Evolutionary conservation across 2,329 filamentous ascomycete genomes (phyloP).

Genomic region (Cordyceps militaris): DNA sequence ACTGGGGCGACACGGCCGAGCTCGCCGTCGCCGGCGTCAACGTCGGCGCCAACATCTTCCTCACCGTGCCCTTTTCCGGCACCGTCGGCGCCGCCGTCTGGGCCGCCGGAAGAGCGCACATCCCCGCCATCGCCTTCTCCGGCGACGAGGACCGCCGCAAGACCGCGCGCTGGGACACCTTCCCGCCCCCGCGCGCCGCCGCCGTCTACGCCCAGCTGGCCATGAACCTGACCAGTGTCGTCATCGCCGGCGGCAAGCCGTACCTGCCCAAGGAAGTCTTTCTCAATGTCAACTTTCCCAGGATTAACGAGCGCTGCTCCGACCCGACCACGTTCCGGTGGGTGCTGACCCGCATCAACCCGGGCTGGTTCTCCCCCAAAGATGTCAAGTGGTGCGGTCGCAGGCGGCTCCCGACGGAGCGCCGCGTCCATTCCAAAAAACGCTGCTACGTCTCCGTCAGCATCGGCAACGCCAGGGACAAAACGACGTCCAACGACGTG

Average conservation of each 20-base stretch:
- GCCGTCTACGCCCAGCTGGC: conserved; percentile 58
- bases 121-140: conserved; percentile 64
- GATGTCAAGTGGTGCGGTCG: conserved; percentile 54
- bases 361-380: conserved; percentile 41
- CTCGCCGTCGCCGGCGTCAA: conserved; percentile 62
- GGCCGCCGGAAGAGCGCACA: conserved; percentile 44
- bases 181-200: conserved; percentile 46
- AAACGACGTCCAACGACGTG: conserved; percentile 41
- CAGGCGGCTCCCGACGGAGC: conserved; percentile 52
- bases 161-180: conserved; percentile 48
- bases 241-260: conserved; percentile 51
- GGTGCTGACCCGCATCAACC: conserved; percentile 56
- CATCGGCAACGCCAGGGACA: conserved; percentile 52
- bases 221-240: conserved; percentile 45
- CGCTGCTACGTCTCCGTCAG: conserved; percentile 59
- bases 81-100: conserved; percentile 60
- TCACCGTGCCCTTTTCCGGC: conserved; percentile 52
- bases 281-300: conserved; percentile 64
- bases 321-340: conserved; percentile 51
- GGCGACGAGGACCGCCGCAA: conserved; percentile 40
- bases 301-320: conserved; percentile 43
- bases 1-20: conserved; percentile 50
- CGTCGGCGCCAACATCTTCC: conserved; percentile 49
- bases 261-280: conserved; percentile 55
- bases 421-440: conserved; percentile 38